Base-by-base conservation (phyloP, 176 grass and related monocot genomes). In the Aegilops bicornis region DNA sequence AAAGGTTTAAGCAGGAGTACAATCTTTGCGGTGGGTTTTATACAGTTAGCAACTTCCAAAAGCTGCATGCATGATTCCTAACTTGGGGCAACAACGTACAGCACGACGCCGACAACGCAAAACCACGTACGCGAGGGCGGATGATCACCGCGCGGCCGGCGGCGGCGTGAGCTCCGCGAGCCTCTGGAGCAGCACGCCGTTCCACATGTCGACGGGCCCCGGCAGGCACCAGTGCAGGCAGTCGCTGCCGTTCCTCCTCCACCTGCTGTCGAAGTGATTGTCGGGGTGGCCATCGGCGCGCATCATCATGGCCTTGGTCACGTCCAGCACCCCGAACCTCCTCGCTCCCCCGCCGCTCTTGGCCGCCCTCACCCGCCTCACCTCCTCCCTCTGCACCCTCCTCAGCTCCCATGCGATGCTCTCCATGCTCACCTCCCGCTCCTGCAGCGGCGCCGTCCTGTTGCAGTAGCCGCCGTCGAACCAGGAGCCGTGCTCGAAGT, bases 241-340 rank as follows among this genome's bases (percentile, higher is more conserved):
- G 84, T 98, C 93, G 64, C 78, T 95, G 73, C 73, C 87, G 80
- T 93, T 93, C 69, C 77, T 70, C 15, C 45, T 73, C 93, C 86
- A 90, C 54, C 75, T 68, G 84, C 80, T 90, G 60, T 89, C 77
- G 88, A 87, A 92, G 75, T 90, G 80, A 39, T 23, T 63, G 52
- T 89, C 95, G 0, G 93, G 95, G 80, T 98, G 95, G 10, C 85
- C 95, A 29, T 98, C 95, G 36, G 91, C 95, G 59, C 95, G 89
- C 72, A 95, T 70, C 95, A 98, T 98, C 95, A 91, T 98, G 32
- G 97, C 92, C 76, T 71, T 94, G 11, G 97, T 99, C 56, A 96
- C 92, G 73, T 99, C 94, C 61, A 96, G 79, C 27, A 96, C 30
- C 42, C 80, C 92, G 63, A 93, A 92, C 79, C 40, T 78, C 37